Evolutionary conservation across 441 rosid genomes (phyloP).

Genomic region (Bocquillonia castaneifolia): DNA sequence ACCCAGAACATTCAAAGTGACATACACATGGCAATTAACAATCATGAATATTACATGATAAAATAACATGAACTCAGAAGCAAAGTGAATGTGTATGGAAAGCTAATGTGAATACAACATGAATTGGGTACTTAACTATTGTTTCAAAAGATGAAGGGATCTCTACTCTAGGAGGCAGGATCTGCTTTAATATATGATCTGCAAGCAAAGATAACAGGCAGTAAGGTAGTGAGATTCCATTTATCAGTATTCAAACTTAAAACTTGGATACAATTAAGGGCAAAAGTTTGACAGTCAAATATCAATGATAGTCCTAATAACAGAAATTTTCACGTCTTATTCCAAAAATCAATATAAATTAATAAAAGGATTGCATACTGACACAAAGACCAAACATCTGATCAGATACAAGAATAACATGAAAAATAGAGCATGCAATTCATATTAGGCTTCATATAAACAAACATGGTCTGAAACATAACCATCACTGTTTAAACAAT

Average conservation of each 20-base stretch:
- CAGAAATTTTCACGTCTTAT: not conserved
- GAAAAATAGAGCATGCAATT: not conserved
- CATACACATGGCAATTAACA: not conserved
- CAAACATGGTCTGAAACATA: not conserved
- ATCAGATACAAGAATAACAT: not conserved
- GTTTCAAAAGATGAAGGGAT: constrained; percentile 95
- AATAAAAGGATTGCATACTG: not conserved
- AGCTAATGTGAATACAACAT: not conserved
- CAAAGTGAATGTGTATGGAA: not conserved
- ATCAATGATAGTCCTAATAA: not conserved
- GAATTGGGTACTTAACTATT: constrained; percentile 60
- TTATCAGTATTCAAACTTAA: not conserved
- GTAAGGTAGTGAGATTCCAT: constrained; percentile 16
- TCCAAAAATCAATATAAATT: not conserved
- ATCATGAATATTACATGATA: not conserved
- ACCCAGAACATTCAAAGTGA: no score
- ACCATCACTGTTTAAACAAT: not conserved
- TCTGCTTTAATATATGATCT: constrained; percentile 83
- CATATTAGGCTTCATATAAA: not conserved
- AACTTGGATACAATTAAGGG: not conserved
- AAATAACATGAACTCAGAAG: not conserved
- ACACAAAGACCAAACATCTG: not conserved
- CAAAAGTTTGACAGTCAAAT: not conserved
- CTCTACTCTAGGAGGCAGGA: constrained; percentile 81
- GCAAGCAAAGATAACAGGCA: constrained; percentile 21